Evolutionary conservation across 179 eudicot genomes (phyloP), one percentile per base, ranked within the genome.

Genomic region (Actinidia chinensis): DNA sequence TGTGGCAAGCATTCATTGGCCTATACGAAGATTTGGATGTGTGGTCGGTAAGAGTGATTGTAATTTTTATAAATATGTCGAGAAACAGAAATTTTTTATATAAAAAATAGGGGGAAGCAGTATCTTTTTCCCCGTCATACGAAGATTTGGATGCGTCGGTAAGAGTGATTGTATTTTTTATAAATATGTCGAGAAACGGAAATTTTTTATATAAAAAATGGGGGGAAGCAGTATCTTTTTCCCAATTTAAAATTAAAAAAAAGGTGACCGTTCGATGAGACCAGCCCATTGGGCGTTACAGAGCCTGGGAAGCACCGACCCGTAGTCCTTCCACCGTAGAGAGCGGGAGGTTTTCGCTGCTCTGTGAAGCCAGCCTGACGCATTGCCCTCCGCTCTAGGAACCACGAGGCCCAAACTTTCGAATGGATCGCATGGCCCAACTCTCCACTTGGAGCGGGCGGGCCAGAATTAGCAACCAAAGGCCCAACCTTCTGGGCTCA

Each of bases 301-400:
- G 77, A 44, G 14, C 58, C 77, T 6, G 1, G 47, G 44, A n/a
- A 11, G 78, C 46, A 47, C 77, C 46, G 54, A 70, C 80, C 68
- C 69, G 80, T 71, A 11, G 63, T 83, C 83, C 85, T 68, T 71
- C 83, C 85, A 83, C 85, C 68, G 82, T 63, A 44, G 51, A 18
- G 80, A 83, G 69, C 59, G 85, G 83, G 65, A 79, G 51, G 82
- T 79, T 0, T 0, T 47, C 82, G 82, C 77, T 79, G 82, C 82
- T 79, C 82, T 79, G 82, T 79, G 77, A 79, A 72, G 12, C 85
- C 85, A 76, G 83, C 83, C 85, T 79, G 10, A 55, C 78, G 85
- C 85, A 0, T 60, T 79, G 47, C 73, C 84, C 77, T 76, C 79
- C 77, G 0, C 79, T 83, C 44, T 81, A 84, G 11, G 9, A 36